phyloP scores from a whole-genome alignment of 192 early-diverging fungal genomes.

The Entophlyctis luteolus region DNA sequence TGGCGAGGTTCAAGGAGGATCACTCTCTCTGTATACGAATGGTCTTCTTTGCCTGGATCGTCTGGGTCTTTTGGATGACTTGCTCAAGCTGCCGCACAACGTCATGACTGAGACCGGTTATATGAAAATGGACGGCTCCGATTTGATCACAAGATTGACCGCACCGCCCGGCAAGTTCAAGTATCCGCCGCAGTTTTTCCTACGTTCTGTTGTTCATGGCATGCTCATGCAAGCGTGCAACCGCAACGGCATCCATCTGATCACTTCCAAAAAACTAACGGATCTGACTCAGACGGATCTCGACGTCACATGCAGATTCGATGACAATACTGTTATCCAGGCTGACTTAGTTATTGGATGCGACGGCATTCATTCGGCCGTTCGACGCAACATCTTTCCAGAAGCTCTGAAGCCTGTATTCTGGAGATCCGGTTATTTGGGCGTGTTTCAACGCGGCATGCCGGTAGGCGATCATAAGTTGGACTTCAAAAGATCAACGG shows the following conservation, averaged over 20 bases:
- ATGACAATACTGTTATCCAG: not conserved
- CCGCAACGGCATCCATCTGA: not conserved
- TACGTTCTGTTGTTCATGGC: not conserved
- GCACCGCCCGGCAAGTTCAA: too few relatives aligned
- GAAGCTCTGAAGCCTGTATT: conserved; percentile 18
- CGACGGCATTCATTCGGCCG: conserved; percentile 13
- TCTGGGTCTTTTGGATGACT: not conserved
- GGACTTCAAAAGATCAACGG: too few relatives aligned
- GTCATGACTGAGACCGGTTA: too few relatives aligned
- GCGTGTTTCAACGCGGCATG: not conserved
- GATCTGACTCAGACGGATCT: not conserved
- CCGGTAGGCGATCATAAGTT: too few relatives aligned
- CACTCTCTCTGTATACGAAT: not conserved
- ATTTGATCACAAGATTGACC: not conserved
- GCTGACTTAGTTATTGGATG: conserved; percentile 21
- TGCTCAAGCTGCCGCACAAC: too few relatives aligned
- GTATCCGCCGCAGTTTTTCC: too few relatives aligned
- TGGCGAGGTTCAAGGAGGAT: conserved; percentile 1
- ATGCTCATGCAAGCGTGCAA: not conserved
- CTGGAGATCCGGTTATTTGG: not conserved
- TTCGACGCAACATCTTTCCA: conserved; percentile 21
- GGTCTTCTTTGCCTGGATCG: not conserved
- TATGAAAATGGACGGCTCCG: not conserved
- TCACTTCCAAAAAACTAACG: not conserved
- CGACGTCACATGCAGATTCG: conserved; percentile 9